phyloP scores from a whole-genome alignment of 495 filamentous ascomycete species.

The Achaetomiella virescens region DNA sequence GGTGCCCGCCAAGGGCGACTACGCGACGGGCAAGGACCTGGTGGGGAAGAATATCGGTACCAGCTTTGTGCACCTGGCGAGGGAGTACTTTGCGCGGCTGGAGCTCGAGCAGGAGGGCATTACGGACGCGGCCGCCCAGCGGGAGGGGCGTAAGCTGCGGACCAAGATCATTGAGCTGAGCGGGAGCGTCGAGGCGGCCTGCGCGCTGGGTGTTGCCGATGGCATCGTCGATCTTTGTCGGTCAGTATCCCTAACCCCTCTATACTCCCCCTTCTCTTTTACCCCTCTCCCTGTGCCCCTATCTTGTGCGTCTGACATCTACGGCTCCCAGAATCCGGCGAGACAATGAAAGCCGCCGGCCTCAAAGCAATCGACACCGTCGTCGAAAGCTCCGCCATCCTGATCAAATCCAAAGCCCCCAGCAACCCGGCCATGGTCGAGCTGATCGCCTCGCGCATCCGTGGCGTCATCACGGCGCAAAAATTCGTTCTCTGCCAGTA shows the following conservation, averaged over 20 bases:
- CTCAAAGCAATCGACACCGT: conserved; percentile 94
- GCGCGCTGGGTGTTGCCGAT: conserved; percentile 90
- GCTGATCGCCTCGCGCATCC: conserved; percentile 74
- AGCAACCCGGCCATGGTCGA: conserved; percentile 71
- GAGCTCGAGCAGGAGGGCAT: conserved; percentile 49
- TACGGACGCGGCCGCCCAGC: conserved; percentile 18
- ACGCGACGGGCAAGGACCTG: conserved; percentile 63
- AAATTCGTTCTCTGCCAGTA: conserved; percentile 94
- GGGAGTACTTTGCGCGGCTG: conserved; percentile 71
- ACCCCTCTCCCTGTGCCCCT: not conserved
- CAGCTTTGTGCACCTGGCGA: conserved; percentile 80
- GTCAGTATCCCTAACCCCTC: conserved; percentile 44
- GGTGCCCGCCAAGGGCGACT: conserved; percentile 77
- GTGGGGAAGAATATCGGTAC: conserved; percentile 94
- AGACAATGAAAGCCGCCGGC: conserved; percentile 97
- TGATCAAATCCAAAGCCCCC: conserved; percentile 88
- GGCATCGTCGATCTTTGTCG: conserved; percentile 96
- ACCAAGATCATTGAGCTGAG: conserved; percentile 90
- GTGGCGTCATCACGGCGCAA: conserved; percentile 93
- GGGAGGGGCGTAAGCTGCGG: conserved; percentile 45
- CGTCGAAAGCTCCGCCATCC: conserved; percentile 72
- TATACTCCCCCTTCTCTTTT: conserved; percentile 10
- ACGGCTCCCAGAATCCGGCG: conserved; percentile 86
- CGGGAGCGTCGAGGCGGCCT: conserved; percentile 94
- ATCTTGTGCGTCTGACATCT: too few species aligned